Base-by-base conservation (phyloP, 768 basidiomycete species). In the Inosperma sp. region DNA sequence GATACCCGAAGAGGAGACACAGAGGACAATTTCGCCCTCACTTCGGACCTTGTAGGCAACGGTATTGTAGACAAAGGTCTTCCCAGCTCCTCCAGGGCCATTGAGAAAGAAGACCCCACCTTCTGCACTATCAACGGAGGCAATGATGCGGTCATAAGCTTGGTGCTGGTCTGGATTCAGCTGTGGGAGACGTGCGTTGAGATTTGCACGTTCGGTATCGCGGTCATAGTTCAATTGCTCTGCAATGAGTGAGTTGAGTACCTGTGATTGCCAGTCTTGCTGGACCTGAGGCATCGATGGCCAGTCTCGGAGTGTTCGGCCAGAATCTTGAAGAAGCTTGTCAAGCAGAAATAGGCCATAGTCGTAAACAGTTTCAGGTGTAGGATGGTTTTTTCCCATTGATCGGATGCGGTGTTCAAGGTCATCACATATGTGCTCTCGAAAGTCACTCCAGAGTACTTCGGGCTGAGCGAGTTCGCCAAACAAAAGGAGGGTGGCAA, bases 1-100 rank as follows among this genome's bases (percentile, higher is more conserved):
- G 48, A 80, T 73, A 0, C 77, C 76, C 30, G 76, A 77, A 1
- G 78, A 80, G 10, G 76, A 72, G 12, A 75, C 72, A 70, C 72
- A 77, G 3, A 80, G 63, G 1, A 73, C 65, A 59, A 78, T 67
- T 21, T 56, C 21, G 0, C 64, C 63, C 10, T 60, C 36, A 7
- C 54, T 52, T 10, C 63, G 54, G 1, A 76, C 17, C 10, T 55
- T 33, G 30, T 60, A 31, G 54, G 68, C 64, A 35, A 75, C 54
- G 3, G 68, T 62, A 3, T 69, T 73, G 49, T 67, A 69, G 1
- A 74, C 52, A 61, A 69, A 78, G 0, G 77, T 77, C 48, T 78
- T 79, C 10, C 77, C 73, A 45, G 68, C 68, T 1, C 75, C 74
- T 26, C 68, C 75, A 36, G 69, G 61, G 40, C 74, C 72, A 55